Evolutionary conservation across 768 basidiomycete genomes (phyloP), one percentile per base, ranked within the genome.

Genomic region (Floccularia luteovirens): DNA sequence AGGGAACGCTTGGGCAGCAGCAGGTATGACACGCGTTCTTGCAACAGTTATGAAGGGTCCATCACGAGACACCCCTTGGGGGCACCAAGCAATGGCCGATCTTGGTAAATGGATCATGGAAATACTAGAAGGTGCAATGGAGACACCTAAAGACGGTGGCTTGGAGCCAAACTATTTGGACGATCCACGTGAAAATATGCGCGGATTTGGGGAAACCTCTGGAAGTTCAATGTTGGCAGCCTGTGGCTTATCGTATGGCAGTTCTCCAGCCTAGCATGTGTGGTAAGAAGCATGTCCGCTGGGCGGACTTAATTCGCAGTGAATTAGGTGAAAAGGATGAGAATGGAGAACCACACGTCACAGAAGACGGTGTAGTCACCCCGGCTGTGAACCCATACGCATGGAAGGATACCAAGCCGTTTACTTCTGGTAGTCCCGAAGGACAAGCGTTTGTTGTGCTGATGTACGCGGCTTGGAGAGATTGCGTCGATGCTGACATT

Each of bases 1-100:
- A 31, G 76, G 77, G 2, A 87, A 86, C 46, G 81, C 64, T 0
- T 86, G 85, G 85, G 82, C 81, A 0, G 79, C 79, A 1, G 74
- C 73, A 1, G 83, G 83, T 1, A 79, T 80, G 68, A 57, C 76
- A 19, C 69, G 82, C 4, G 77, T 86, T 3, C 57, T 74, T 22
- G 70, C 70, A 17, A 67, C 69, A 0, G 50, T 72, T 7, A 48
- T 66, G 28, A 67, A 68, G 42, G 62, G 69, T 0, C 64, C 67
- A 7, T 39, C 58, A n/a, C 55, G 59, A 0, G 31, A 48, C n/a
- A n/a, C 7, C 6, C n/a, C n/a, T n/a, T n/a, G n/a, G n/a, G n/a
- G n/a, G n/a, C 3, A 31, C 1, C 41, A 32, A 5, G 59, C 59
- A 3, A 49, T 65, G 20, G 1, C 43, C 6, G 27, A 48, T n/a